Base-by-base conservation (phyloP, 371 early-diverging fungal species). In the Mortierella sp. region DNA sequence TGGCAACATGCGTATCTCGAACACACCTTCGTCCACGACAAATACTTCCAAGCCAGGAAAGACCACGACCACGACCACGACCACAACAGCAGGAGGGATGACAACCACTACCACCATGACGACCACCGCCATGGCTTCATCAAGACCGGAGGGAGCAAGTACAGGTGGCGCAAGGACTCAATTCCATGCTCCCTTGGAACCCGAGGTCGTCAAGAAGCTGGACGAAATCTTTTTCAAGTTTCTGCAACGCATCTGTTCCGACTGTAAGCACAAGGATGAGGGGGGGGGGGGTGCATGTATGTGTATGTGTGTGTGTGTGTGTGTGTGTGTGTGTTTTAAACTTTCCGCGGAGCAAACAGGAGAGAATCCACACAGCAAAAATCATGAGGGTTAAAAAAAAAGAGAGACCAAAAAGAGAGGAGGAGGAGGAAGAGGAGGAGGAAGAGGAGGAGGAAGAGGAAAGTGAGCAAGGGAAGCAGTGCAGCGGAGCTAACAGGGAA, bases 221-320 rank as follows among this genome's bases (percentile, higher is more conserved):
- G 89, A 89, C 73, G 85, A 85, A 58, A 80, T 89, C 14, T 89
- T 89, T 60, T 84, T 87, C 72, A 84, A 75, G 29, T 89, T 90
- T 44, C 75, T 89, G 43, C 86, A 88, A 70, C 77, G 85, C 18
- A 81, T 89, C 14, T 89, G 90, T 57, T 89, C 89, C 2, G 82
- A 89, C 62, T 74, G 88, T 88, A 88, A 59, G 69, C 57, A n/a
- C 14, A 25, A 12, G 37, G 16, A 18, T 9, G 14, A 16, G 15
- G 19, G 23, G 29, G 25, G 14, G 6, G 47, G 28, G 12, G 21
- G 19, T 14, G 26, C n/a, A 30, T n/a, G n/a, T n/a, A n/a, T n/a
- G n/a, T n/a, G n/a, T n/a, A n/a, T n/a, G n/a, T n/a, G n/a, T n/a
- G n/a, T n/a, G n/a, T n/a, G n/a, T n/a, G n/a, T n/a, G 4, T 47